phyloP scores from a whole-genome alignment of 2,329 filamentous ascomycete species.

The Corinectria fuckeliana region DNA sequence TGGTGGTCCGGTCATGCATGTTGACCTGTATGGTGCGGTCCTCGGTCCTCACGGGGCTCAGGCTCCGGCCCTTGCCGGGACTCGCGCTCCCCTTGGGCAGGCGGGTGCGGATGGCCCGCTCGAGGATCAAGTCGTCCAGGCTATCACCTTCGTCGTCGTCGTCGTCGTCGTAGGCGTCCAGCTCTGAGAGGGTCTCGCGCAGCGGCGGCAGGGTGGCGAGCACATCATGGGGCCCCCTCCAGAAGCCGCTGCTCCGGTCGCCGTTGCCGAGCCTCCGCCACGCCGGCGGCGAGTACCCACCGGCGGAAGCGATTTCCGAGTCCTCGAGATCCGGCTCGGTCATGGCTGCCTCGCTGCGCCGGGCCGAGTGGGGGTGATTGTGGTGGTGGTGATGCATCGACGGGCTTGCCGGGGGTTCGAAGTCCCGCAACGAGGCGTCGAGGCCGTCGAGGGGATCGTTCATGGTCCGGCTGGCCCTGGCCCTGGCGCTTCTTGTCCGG shows the following conservation, averaged over 20 bases:
- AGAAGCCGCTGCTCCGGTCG: slow-evolving; percentile 64
- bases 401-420: slow-evolving; percentile 56
- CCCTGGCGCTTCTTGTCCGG: slow-evolving; percentile 16
- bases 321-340: slow-evolving; percentile 50
- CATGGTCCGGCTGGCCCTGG: slow-evolving; percentile 22
- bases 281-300: slow-evolving; percentile 66
- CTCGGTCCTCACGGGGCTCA: slow-evolving; percentile 55
- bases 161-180: slow-evolving; percentile 22
- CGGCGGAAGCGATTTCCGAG: slow-evolving; percentile 55
- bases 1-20: slow-evolving; percentile 34
- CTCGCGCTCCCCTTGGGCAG: slow-evolving; percentile 63
- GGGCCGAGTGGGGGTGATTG: slow-evolving; percentile 44
- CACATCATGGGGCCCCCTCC: slow-evolving; percentile 62
- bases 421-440: slow-evolving; percentile 62
- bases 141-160: no score
- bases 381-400: no score
- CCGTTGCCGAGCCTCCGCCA: slow-evolving; percentile 68
- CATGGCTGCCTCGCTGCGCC: slow-evolving; percentile 43
- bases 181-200: slow-evolving; percentile 34
- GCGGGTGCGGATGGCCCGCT: slow-evolving; percentile 60
- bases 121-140: slow-evolving; percentile 53
- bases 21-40: slow-evolving; percentile 49
- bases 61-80: slow-evolving; percentile 56
- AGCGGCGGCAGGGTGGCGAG: slow-evolving; percentile 50
- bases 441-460: slow-evolving; percentile 49